Evolutionary conservation across 1,284 basidiomycete species (phyloP).

Genomic region (Apiotrichum akiyoshidainum): DNA sequence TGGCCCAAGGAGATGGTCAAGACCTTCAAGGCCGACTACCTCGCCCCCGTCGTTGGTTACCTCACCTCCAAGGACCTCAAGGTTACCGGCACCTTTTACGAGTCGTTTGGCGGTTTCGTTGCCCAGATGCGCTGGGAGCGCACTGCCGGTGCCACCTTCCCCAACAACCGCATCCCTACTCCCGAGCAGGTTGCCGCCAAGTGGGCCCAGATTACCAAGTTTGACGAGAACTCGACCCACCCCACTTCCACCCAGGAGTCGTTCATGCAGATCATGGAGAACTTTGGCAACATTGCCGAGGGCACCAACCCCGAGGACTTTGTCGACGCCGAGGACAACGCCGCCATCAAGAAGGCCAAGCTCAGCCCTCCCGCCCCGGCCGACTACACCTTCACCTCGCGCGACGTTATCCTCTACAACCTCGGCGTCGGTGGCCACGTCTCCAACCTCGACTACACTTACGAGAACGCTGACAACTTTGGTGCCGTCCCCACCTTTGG

Average conservation of each 20-base stretch:
- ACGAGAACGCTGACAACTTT: slow-evolving; percentile 85
- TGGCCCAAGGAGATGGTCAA: slow-evolving; percentile 90
- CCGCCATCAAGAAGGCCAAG: slow-evolving; percentile 80
- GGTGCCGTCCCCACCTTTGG: slow-evolving; percentile 85
- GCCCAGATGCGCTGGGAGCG: slow-evolving; percentile 93
- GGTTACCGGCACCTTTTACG: slow-evolving; percentile 75
- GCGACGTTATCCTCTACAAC: slow-evolving; percentile 94
- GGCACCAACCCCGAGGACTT: slow-evolving; percentile 63
- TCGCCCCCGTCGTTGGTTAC: slow-evolving; percentile 88
- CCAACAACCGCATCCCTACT: slow-evolving; percentile 66
- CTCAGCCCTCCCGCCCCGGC: slow-evolving; percentile 57
- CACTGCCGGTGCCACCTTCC: slow-evolving; percentile 71
- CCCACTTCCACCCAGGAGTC: slow-evolving; percentile 70
- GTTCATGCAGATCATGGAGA: slow-evolving; percentile 71
- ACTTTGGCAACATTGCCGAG: slow-evolving; percentile 67
- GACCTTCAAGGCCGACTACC: slow-evolving; percentile 73
- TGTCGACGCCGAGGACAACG: slow-evolving; percentile 77
- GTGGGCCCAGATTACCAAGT: slow-evolving; percentile 78
- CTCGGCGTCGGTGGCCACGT: slow-evolving; percentile 92
- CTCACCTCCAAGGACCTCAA: slow-evolving; percentile 76
- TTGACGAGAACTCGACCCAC: slow-evolving; percentile 71
- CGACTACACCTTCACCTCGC: slow-evolving; percentile 74
- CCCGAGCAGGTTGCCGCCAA: slow-evolving; percentile 74
- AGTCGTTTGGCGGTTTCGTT: slow-evolving; percentile 88
- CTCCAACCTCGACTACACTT: slow-evolving; percentile 87